Evolutionary conservation across 2,329 filamentous ascomycete genomes (phyloP).

Genomic region (Beauveria rudraprayagi): DNA sequence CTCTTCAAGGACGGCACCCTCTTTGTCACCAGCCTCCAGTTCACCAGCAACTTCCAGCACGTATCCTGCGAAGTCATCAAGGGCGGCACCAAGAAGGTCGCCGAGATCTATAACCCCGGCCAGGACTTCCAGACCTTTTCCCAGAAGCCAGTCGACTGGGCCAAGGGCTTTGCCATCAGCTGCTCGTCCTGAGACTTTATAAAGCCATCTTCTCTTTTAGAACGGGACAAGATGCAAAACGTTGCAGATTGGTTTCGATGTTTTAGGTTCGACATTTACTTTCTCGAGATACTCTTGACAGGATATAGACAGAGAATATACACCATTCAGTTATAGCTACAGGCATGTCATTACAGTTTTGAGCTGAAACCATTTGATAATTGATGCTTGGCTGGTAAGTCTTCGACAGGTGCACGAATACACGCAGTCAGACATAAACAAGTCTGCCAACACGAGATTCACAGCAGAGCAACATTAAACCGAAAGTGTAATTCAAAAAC

Average conservation of each 20-base stretch:
- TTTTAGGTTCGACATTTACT: no score
- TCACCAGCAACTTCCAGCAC: slow-evolving; percentile 3
- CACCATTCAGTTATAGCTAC: no score
- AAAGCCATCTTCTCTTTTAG: neutral
- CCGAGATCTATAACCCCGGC: neutral
- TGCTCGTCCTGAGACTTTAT: neutral
- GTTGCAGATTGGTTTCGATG: neutral
- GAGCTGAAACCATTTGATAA: no score
- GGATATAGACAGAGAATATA: no score
- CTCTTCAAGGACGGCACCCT: slow-evolving; percentile 3
- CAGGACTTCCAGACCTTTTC: slow-evolving; percentile 5
- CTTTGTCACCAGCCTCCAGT: slow-evolving; percentile 2
- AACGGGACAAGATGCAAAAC: neutral
- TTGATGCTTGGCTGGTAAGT: no score
- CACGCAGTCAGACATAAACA: no score
- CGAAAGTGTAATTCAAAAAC: no score
- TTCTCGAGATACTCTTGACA: no score
- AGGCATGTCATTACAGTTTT: no score
- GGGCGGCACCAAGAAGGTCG: slow-evolving; percentile 4
- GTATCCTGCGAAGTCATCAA: slow-evolving; percentile 1
- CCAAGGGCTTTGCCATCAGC: neutral
- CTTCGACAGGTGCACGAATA: no score
- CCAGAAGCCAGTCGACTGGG: neutral
- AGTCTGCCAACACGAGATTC: no score
- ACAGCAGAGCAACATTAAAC: no score